Conservation (phyloP, 2,329 filamentous ascomycete species). For the Penicillium paneum region DNA sequence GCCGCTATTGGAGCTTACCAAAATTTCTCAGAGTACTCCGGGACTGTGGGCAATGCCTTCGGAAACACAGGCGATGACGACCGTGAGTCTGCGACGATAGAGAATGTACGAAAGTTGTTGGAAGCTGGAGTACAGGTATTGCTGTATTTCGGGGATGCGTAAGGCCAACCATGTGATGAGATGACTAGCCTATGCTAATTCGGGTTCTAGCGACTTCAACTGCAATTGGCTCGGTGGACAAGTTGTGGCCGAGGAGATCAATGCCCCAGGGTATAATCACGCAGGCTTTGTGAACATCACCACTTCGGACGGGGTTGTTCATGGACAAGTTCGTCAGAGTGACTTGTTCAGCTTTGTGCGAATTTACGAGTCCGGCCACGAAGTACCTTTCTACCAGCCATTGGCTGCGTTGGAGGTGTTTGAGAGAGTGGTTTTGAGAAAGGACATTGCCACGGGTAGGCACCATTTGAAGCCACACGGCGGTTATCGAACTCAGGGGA, state of each 20-base stretch:
- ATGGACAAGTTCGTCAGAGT: conserved; percentile 1
- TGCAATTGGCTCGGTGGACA: conserved; percentile 4
- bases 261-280: background rate
- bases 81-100: background rate
- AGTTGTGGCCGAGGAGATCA: background rate
- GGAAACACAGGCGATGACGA: background rate
- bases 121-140: background rate
- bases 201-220: background rate
- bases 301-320: background rate
- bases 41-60: background rate
- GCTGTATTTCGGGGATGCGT: conserved; percentile 3
- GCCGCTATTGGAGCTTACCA: background rate
- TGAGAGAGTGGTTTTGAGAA: background rate
- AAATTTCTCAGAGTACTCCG: background rate
- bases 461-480: background rate
- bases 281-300: background rate
- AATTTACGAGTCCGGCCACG: background rate
- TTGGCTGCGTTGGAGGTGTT: background rate
- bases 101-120: background rate
- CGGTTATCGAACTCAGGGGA: background rate
- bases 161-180: background rate
- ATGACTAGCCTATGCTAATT: background rate
- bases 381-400: conserved; percentile 2
- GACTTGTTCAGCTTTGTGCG: conserved; percentile 1
- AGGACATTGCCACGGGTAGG: background rate